Base-by-base conservation (phyloP, 129 eudicot genomes). In the Solidago caesia region DNA sequence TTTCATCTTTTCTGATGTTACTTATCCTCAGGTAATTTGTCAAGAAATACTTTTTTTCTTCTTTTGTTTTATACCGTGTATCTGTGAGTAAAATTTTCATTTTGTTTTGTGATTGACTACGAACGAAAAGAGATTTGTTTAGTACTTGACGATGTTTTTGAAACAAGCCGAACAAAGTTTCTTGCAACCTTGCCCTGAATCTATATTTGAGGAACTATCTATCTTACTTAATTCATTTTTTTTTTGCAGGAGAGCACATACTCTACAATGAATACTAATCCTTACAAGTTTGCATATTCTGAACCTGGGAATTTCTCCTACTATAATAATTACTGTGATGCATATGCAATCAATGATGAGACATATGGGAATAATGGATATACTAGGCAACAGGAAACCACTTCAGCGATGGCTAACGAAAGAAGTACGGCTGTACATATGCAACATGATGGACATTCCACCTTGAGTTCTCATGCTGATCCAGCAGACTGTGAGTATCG, bases 1-100 rank as follows among this genome's bases (percentile, higher is more conserved):
- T 82, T 93, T 85, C 85, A 90, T 93, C 48, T 93, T 93, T 58
- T 81, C 97, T 5, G 97, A 91, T 66, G 77, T 87, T 74, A 80
- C 82, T 26, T 85, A 85, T 48, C 75, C 79, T 68, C 96, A 92
- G 96, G 97, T 92, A 82, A 73, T 43, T 71, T 64, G 62, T 14
- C 26, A 29, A 43, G 8, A 74, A 46, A 29, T 33, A 51, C 43
- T 29, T 59, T 53, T 45, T 44, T 60, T 65, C n/a, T 21, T 21
- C 21, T 21, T 21, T 21, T 21, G 21, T 21, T 21, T 21, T 21
- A 21, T 21, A 16, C 56, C 52, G 2, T 49, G 16, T 44, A 33
- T 33, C 39, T 49, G 14, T 27, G 21, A 21, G 14, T 63, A 29
- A 21, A 73, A 15, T 72, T 5, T 5, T 4, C 14, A 52, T 15